phyloP scores from a whole-genome alignment of 2,329 filamentous ascomycete species.

The Xylariaceae sp. region DNA sequence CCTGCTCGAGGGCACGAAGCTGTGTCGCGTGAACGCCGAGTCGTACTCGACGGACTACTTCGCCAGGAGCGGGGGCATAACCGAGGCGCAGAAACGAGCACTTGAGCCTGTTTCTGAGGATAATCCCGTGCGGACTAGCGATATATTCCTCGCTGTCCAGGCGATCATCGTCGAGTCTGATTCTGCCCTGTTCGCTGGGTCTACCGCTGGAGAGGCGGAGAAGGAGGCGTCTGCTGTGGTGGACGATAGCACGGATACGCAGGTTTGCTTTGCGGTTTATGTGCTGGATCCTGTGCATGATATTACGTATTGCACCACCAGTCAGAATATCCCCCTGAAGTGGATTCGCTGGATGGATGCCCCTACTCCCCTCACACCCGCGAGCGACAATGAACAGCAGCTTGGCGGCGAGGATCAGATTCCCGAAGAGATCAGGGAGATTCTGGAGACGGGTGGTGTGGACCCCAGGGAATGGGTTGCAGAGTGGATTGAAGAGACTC shows the following conservation, averaged over 20 bases:
- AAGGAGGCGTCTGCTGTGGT: conserved; percentile 51
- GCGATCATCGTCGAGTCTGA: conserved; percentile 67
- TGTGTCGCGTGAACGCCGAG: conserved; percentile 85
- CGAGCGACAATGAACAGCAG: conserved; percentile 42
- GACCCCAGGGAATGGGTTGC: conserved; percentile 96
- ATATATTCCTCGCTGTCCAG: conserved; percentile 95
- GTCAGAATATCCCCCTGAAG: conserved; percentile 75
- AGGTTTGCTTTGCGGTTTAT: conserved; percentile 72
- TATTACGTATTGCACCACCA: conserved; percentile 79
- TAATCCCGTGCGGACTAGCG: conserved; percentile 87
- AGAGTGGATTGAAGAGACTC: conserved; percentile 90
- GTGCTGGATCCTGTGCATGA: conserved; percentile 86
- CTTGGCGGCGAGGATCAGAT: conserved; percentile 36
- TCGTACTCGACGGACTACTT: conserved; percentile 85
- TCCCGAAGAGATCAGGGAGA: conserved; percentile 82
- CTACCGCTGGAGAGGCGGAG: conserved; percentile 50
- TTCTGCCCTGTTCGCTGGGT: conserved; percentile 63
- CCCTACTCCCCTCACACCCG: conserved; percentile 53
- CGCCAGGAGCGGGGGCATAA: conserved; percentile 69
- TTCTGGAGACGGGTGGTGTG: conserved; percentile 70
- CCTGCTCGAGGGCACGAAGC: conserved; percentile 80
- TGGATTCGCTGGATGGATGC: conserved; percentile 94
- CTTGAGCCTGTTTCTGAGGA: conserved; percentile 74
- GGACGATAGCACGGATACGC: conserved; percentile 52
- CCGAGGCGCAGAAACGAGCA: conserved; percentile 74